Percentiles rank a stretch among this genome's conserved stretches.
phyloP scores from a whole-genome alignment of 148 eudicot species.

The Vaccinium myrtillus region DNA sequence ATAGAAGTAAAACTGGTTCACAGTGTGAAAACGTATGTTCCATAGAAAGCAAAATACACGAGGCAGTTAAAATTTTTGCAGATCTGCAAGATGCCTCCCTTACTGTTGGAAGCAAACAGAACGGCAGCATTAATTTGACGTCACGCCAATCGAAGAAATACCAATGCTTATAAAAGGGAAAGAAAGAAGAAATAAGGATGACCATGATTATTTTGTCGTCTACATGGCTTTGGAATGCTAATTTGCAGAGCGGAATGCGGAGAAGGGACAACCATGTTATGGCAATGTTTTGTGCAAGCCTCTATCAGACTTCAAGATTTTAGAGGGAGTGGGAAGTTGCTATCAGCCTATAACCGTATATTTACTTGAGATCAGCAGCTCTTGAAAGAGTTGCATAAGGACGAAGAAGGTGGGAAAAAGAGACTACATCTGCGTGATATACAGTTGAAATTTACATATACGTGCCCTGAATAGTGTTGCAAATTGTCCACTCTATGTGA shows the following conservation, averaged over 20 bases:
- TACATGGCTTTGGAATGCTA: neutral
- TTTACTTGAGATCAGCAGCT: neutral
- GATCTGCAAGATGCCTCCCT: neutral
- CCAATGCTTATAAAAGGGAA: neutral
- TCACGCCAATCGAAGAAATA: neutral
- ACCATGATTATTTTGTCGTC: neutral
- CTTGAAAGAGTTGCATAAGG: neutral
- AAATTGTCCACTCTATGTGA: neutral
- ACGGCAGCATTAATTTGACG: neutral
- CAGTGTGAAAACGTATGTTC: neutral
- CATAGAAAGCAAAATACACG: neutral
- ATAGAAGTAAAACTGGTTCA: neutral
- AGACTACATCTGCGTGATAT: too few species aligned
- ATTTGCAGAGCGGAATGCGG: neutral
- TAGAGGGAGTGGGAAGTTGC: neutral
- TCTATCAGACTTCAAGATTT: neutral
- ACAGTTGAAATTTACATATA: neutral
- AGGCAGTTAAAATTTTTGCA: neutral
- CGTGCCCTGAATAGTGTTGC: neutral
- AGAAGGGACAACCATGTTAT: neutral
- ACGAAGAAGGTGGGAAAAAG: neutral
- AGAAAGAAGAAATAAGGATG: neutral
- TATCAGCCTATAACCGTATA: neutral
- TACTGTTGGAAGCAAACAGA: neutral
- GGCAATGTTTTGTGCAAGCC: neutral